A percentile compares a stretch with the other conserved stretches of the same genome.
Evolutionary conservation across 2,329 filamentous ascomycete species (phyloP).

Genomic region (Chaetomium globosum): DNA sequence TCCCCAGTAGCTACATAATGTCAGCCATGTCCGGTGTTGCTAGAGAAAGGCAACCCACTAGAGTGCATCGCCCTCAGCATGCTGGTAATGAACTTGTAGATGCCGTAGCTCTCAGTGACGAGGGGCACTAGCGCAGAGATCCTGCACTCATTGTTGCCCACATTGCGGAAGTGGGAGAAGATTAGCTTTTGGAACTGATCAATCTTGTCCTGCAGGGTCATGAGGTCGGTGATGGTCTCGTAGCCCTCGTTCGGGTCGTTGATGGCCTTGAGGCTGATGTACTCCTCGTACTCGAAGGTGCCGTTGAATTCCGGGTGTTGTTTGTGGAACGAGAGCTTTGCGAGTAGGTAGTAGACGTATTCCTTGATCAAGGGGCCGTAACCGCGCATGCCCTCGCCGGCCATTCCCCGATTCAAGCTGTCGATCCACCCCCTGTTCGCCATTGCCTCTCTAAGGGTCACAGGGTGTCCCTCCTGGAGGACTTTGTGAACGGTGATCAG

Average conservation of each 20-base stretch:
- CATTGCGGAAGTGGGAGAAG: slow-evolving; percentile 91
- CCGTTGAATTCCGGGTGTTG: slow-evolving; percentile 98
- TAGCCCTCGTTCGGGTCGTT: slow-evolving; percentile 98
- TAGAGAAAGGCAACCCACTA: slow-evolving; percentile 57
- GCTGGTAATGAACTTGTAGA: slow-evolving; percentile 99
- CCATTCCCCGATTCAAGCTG: slow-evolving; percentile 80
- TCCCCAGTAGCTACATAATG: slow-evolving; percentile 77
- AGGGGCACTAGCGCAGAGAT: slow-evolving; percentile 92
- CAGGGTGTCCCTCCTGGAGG: slow-evolving; percentile 91
- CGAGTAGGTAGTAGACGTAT: slow-evolving; percentile 93
- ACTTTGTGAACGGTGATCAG: slow-evolving; percentile 98
- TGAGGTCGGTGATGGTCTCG: slow-evolving; percentile 94
- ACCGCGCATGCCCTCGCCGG: slow-evolving; percentile 81
- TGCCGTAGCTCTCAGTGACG: slow-evolving; percentile 97
- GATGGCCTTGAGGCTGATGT: slow-evolving; percentile 95
- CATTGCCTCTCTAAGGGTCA: slow-evolving; percentile 85
- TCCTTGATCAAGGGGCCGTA: slow-evolving; percentile 93
- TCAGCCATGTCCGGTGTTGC: slow-evolving; percentile 2
- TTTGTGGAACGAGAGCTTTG: slow-evolving; percentile 94
- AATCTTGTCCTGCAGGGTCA: slow-evolving; percentile 96
- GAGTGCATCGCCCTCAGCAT: slow-evolving; percentile 98
- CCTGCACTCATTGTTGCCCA: slow-evolving; percentile 92
- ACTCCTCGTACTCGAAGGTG: slow-evolving; percentile 98
- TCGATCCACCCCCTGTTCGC: slow-evolving; percentile 89
- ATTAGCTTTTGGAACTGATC: slow-evolving; percentile 98